Evolutionary conservation across 768 basidiomycete genomes (phyloP).

Genomic region (Lentinula detonsa): DNA sequence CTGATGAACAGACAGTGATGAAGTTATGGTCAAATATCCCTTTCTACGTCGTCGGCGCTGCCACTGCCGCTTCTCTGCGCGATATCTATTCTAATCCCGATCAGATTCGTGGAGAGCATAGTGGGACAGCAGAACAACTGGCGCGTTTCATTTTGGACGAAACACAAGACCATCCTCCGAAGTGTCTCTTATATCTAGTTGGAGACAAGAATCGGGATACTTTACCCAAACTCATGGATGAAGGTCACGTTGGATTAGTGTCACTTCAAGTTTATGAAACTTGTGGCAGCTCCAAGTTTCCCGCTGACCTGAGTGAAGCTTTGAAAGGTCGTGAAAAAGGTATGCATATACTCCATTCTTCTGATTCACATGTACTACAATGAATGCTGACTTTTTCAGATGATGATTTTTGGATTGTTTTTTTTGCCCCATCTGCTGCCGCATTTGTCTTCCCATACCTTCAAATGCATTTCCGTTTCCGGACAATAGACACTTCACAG

Average conservation of each 20-base stretch:
- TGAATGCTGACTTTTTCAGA: constrained; percentile 9
- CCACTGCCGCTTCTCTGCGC: constrained; percentile 47
- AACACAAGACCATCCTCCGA: constrained; percentile 17
- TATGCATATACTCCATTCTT: neutral
- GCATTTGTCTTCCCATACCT: constrained; percentile 49
- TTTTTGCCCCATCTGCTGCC: constrained; percentile 73
- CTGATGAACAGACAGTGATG: constrained; percentile 8
- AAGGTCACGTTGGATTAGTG: constrained; percentile 38
- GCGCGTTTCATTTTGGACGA: constrained; percentile 51
- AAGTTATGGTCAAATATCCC: constrained; percentile 34
- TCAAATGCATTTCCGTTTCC: constrained; percentile 19
- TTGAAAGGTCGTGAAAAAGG: constrained; percentile 11
- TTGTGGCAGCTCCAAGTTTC: constrained; percentile 32
- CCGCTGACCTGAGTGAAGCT: constrained; percentile 22
- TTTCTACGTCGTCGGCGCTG: constrained; percentile 76
- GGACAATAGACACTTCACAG: neutral
- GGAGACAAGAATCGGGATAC: constrained; percentile 74
- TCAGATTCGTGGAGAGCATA: constrained; percentile 36
- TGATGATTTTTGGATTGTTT: constrained; percentile 59
- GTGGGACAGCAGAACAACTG: constrained; percentile 66
- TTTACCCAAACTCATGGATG: constrained; percentile 31
- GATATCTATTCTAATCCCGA: constrained; percentile 23
- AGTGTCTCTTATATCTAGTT: constrained; percentile 61
- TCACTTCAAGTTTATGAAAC: constrained; percentile 70
- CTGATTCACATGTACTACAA: too few species aligned